Evolutionary conservation across 1,284 basidiomycete species (phyloP).

Genomic region (Trametes pubescens): DNA sequence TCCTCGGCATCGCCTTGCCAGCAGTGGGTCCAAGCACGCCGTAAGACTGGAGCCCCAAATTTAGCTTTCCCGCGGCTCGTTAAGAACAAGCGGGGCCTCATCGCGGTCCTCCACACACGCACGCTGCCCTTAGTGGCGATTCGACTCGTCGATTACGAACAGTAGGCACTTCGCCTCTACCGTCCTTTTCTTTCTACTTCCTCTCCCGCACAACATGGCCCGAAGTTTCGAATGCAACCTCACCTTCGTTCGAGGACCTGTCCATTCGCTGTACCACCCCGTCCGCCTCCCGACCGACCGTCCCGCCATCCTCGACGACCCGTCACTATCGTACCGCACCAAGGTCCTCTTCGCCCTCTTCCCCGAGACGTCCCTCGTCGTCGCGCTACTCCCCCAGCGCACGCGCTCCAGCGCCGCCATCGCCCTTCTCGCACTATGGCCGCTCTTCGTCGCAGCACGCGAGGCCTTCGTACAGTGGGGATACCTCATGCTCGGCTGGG

Average conservation of each 20-base stretch:
- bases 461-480: neutral
- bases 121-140: no score
- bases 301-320: neutral
- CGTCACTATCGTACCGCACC: neutral
- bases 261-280: neutral
- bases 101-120: no score
- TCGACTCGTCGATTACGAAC: no score
- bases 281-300: neutral
- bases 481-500: constrained; percentile 1
- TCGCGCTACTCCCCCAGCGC: neutral
- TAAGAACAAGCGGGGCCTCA: no score
- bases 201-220: neutral
- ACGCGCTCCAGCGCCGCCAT: neutral
- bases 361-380: neutral
- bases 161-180: no score
- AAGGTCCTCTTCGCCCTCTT: neutral
- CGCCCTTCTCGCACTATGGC: neutral
- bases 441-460: neutral
- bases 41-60: no score
- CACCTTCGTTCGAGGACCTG: neutral
- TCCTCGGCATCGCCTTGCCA: no score
- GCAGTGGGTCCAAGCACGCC: no score
- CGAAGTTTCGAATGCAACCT: neutral
- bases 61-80: no score
- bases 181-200: no score